A percentile compares a stretch with the other conserved stretches of the same genome.
phyloP scores from a whole-genome alignment of 1,284 basidiomycete species.

The Ceratobasidium sp. region DNA sequence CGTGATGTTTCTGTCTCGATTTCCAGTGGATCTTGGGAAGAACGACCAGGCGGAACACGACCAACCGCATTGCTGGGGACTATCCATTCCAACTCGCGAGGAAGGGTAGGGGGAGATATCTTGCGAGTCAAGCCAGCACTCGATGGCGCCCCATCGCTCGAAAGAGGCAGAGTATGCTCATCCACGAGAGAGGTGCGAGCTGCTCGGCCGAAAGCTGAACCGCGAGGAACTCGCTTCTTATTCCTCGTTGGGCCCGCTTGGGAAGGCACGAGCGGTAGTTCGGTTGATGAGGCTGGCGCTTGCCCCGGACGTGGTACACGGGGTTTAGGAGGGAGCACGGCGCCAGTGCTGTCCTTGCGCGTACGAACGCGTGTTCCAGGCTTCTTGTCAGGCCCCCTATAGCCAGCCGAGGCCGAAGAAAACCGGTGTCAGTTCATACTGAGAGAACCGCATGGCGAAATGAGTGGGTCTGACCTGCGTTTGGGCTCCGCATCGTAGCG shows the following conservation, averaged over 20 bases:
- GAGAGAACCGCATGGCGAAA: conserved; percentile 12
- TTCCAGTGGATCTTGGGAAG: not conserved
- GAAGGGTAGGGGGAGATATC: conserved; percentile 28
- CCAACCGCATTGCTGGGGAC: not conserved
- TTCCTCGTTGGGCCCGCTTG: conserved; percentile 29
- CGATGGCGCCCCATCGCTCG: not conserved
- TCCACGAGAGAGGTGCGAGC: not conserved
- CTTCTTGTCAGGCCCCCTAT: conserved; percentile 41
- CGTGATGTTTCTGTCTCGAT: not conserved
- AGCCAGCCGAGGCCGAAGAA: conserved; percentile 1
- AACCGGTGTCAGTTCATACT: not conserved
- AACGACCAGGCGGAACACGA: not conserved
- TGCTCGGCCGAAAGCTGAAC: conserved; percentile 1
- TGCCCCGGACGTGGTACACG: conserved; percentile 26
- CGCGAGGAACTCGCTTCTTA: conserved; percentile 27
- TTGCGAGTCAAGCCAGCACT: not conserved
- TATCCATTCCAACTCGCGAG: conserved; percentile 4
- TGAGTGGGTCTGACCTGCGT: conserved; percentile 23
- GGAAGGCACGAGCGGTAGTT: conserved; percentile 31
- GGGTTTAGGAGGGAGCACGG: not conserved
- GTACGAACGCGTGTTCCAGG: conserved; percentile 42
- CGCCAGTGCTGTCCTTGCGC: conserved; percentile 25
- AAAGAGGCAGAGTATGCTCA: not conserved
- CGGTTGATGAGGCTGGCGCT: not conserved
- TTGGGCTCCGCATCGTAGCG: conserved; percentile 38